Evolutionary conservation across 768 basidiomycete genomes (phyloP), one percentile per base, ranked within the genome.

Genomic region (Boletus sensibilis): DNA sequence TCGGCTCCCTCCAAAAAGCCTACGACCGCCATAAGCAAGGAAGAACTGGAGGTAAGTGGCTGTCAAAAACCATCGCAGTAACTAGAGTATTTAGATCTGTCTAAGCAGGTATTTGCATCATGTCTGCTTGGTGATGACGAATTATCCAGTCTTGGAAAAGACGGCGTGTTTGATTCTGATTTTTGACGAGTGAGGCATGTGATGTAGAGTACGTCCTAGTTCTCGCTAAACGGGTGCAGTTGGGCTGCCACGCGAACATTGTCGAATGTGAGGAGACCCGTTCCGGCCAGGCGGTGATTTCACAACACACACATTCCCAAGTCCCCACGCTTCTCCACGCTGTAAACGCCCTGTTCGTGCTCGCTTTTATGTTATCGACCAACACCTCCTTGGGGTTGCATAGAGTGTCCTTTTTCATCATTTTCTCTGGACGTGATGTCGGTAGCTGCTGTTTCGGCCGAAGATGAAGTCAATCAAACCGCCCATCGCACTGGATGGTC

Each of bases 101-200:
- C 67, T 35, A 50, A 63, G 58, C 64, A 67, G 59, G 55, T 52
- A 10, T 77, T 74, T 52, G 74, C 70, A 7, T 72, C 74, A 20
- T 78, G 77, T 53, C 53, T 79, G 2, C 60, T 79, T 9, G 68
- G 66, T 42, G 68, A 74, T 16, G 64, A 69, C 25, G 76, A 78
- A 49, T 59, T 76, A 4, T 67, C 55, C 2, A 1, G 69, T 20
- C 50, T 79, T 31, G 72, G 66, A 53, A 65, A 66, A 23, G 56
- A 59, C 5, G 69, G 69, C 21, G 43, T 52, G 12, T 73, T 72
- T 55, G 61, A 73, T 40, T 71, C 66, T 16, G 69, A 71, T 23
- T 64, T 58, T 57, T 70, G 60, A 60, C 23, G 34, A 62, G 34
- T 23, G 34, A 18, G 16, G 16, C 35, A 31, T 40, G n/a, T 16